phyloP scores from a whole-genome alignment of 129 eudicot genomes.

The Ambrosia artemisiifolia region DNA sequence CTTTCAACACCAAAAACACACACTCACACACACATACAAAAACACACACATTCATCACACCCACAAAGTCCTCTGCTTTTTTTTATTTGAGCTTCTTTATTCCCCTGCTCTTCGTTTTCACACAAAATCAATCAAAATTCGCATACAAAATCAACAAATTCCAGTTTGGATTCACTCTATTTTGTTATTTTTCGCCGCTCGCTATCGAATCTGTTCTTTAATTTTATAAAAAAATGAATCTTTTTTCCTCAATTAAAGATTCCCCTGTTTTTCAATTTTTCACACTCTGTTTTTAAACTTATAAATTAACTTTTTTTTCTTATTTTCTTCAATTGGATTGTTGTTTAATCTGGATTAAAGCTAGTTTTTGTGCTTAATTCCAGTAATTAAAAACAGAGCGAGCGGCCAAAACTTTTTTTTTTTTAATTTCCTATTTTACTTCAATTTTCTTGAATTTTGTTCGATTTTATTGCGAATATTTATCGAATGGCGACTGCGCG shows the following conservation, averaged over 20 bases:
- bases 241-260: constrained; percentile 5
- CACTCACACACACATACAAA: not conserved
- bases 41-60: constrained; percentile 4
- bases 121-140: not conserved
- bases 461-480: constrained; percentile 16
- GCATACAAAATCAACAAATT: constrained; percentile 12
- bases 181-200: constrained; percentile 43
- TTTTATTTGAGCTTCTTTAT: constrained; percentile 24
- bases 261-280: not conserved
- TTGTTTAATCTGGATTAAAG: constrained; percentile 23
- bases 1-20: constrained; percentile 16
- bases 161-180: constrained; percentile 25
- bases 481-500: constrained; percentile 46
- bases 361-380: constrained; percentile 33
- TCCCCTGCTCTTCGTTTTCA: constrained; percentile 17
- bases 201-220: constrained; percentile 11
- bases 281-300: constrained; percentile 24
- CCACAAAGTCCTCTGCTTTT: constrained; percentile 27
- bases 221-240: constrained; percentile 12
- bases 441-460: not conserved
- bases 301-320: not conserved
- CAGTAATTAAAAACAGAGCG: constrained; percentile 37
- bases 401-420: constrained; percentile 35
- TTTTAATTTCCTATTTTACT: not conserved
- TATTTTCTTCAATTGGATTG: constrained; percentile 13